Base-by-base conservation (phyloP, 2,329 filamentous ascomycete species). In the Colletotrichum nymphaeae region DNA sequence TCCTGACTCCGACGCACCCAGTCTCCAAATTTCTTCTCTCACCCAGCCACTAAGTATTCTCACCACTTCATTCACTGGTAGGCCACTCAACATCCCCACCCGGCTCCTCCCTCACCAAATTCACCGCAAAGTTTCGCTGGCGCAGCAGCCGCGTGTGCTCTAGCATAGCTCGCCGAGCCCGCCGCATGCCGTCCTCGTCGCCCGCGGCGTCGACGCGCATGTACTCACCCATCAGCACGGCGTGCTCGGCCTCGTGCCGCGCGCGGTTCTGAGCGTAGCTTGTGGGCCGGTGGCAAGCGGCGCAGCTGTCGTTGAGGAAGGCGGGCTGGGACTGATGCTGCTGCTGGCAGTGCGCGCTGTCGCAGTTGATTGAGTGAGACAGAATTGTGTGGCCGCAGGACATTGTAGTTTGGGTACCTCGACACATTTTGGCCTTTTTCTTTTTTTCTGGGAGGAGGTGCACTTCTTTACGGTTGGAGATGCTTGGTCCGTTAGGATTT, bases 241-340 rank as follows among this genome's bases (percentile, higher is more conserved):
- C 74, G 35, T 79, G 79, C 4, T 78, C 72, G n/a, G 63, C 69
- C 56, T 82, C 79, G 58, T 81, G 78, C 26, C 78, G 67, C 11
- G 77, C 69, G 72, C 77, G 77, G 22, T 80, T 78, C 49, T 72
- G 76, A 26, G 63, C 68, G 12, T 74, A 75, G 24, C 69, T 70
- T 57, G 78, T 77, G 1, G 77, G 77, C 0, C 80, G 78, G 63
- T 84, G 82, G 73, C 83, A 85, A 6, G 74, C 63, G 8, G 82
- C 79, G 76, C 83, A 85, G n/a, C 80, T 82, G 74, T 83, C 82
- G 55, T 79, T 71, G 56, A 84, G 64, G 67, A 78, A 78, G 14
- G 71, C 37, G 75, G 72, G 6, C 65, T 70, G 22, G 55, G 42
- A 8, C 53, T 63, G 32, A 3, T 12, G 0, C 56, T 49, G 24